Base-by-base conservation (phyloP, 805 yeast genomes). In the Candida orba region DNA sequence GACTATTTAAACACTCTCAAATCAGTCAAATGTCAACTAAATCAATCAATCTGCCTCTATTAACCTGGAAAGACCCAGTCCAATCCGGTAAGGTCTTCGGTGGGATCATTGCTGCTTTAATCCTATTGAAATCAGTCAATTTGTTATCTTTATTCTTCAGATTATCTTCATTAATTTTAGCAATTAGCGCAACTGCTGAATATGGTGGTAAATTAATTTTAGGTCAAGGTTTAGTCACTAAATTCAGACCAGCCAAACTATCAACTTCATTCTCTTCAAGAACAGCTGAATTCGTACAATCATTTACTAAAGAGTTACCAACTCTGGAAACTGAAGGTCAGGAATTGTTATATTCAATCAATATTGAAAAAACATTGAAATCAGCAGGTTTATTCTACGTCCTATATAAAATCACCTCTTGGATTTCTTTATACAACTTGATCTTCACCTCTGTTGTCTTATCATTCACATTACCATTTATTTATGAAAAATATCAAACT, bases 31-130 rank as follows among this genome's bases (percentile, higher is more conserved):
- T 40, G 46, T 43, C 46, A 13, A 13, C 32, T 14, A 40, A 44
- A 25, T 41, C 45, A 23, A 35, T 44, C 27, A 38, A 45, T 46
- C 46, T 49, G 17, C 52, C 62, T 25, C 68, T 85, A 52, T 69
- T 86, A 48, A 78, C 87, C 50, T 85, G 95, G 95, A 68, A 74
- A 51, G 71, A 82, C 59, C 93, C 97, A 36, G 69, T 74, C 51
- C 73, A 73, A 59, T 81, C 96, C 41, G 96, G 84, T 49, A 79
- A 81, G 58, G 78, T 83, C 37, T 77, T 88, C 54, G 93, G 84
- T 36, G 71, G 78, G 31, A 69, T 82, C 48, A 59, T 86, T 37
- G 62, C 71, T 25, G 64, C 72, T 24, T 67, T 85, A 58, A 51
- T 82, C 42, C 62, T 81, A 31, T 58, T 83, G 55, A 84, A 83